Percentiles rank a stretch among this genome's conserved stretches.
Conservation (phyloP, 2,329 filamentous ascomycete species). For the Aspergillus chevalieri region DNA sequence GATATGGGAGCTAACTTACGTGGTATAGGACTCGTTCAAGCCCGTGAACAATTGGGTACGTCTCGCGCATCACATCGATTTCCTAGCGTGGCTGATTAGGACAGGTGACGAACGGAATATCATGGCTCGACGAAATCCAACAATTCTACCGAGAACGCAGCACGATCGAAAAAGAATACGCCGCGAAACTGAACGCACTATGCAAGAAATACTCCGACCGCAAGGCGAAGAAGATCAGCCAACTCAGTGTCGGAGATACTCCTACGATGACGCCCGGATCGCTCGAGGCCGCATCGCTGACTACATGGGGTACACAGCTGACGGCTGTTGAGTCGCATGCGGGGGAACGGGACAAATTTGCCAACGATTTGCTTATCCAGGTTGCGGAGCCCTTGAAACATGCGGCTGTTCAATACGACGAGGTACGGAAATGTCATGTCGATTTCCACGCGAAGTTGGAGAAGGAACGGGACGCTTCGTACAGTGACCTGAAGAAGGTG, state of each 20-base stretch:
- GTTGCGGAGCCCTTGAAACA: slow-evolving; percentile 82
- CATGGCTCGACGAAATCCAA: slow-evolving; percentile 94
- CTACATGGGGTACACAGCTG: slow-evolving; percentile 92
- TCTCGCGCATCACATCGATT: slow-evolving; percentile 4
- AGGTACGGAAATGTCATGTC: slow-evolving; percentile 81
- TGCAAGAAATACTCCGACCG: slow-evolving; percentile 98
- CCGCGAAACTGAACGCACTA: slow-evolving; percentile 74
- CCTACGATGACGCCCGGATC: slow-evolving; percentile 91
- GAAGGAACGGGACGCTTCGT: slow-evolving; percentile 78
- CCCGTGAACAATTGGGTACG: slow-evolving; percentile 81
- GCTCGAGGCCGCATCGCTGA: slow-evolving; percentile 90
- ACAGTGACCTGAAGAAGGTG: slow-evolving; percentile 77
- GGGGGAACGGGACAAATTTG: slow-evolving; percentile 80
- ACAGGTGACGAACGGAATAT: slow-evolving; percentile 73
- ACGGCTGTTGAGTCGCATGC: slow-evolving; percentile 83
- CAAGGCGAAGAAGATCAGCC: slow-evolving; percentile 83
- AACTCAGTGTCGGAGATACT: slow-evolving; percentile 85
- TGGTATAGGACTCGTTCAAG: slow-evolving; percentile 86
- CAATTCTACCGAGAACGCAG: slow-evolving; percentile 95
- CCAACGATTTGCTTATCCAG: slow-evolving; percentile 67
- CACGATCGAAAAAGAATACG: slow-evolving; percentile 94
- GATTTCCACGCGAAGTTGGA: slow-evolving; percentile 87
- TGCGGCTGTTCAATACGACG: slow-evolving; percentile 71
- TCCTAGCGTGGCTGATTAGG: slow-evolving; percentile 12
- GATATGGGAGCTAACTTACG: not conserved